Evolutionary conservation across 306 rosid genomes (phyloP).

Genomic region (Psophocarpus tetragonolobus): DNA sequence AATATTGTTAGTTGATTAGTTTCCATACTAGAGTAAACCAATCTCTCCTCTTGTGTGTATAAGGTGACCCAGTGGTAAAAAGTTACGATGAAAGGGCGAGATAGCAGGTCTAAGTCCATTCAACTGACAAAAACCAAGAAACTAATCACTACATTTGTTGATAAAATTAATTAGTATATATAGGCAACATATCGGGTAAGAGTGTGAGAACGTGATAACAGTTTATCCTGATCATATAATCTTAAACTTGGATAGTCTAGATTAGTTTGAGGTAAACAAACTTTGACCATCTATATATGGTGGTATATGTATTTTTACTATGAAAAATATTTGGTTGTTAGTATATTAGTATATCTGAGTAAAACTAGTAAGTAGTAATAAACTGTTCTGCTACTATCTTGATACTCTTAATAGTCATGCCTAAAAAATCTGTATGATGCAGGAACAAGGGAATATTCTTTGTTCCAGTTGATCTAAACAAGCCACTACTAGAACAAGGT

Average conservation of each 20-base stretch:
- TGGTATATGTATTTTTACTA: neutral
- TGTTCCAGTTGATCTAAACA: constrained; percentile 50
- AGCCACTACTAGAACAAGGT: constrained; percentile 54
- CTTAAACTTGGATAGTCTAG: neutral
- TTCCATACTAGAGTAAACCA: neutral
- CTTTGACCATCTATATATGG: neutral
- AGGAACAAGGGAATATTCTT: constrained; percentile 54
- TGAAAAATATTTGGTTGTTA: constrained; percentile 8
- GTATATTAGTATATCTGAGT: neutral
- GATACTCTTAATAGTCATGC: neutral
- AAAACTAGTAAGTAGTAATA: neutral
- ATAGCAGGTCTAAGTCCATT: too few species aligned
- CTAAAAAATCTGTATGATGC: constrained; percentile 29
- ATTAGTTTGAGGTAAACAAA: neutral
- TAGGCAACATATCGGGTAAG: neutral
- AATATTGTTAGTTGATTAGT: neutral
- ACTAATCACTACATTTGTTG: too few species aligned
- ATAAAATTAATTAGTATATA: neutral
- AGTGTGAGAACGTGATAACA: neutral
- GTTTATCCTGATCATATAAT: neutral
- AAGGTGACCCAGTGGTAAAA: too few species aligned
- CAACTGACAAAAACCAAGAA: too few species aligned
- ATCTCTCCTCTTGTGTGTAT: neutral
- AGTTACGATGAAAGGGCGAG: too few species aligned
- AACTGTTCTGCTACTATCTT: neutral